These are phyloP conservation scores for Thelonectria olida DNA, from an alignment of 2,329 filamentous ascomycete genomes.

Conservation along the genomic window DNA sequence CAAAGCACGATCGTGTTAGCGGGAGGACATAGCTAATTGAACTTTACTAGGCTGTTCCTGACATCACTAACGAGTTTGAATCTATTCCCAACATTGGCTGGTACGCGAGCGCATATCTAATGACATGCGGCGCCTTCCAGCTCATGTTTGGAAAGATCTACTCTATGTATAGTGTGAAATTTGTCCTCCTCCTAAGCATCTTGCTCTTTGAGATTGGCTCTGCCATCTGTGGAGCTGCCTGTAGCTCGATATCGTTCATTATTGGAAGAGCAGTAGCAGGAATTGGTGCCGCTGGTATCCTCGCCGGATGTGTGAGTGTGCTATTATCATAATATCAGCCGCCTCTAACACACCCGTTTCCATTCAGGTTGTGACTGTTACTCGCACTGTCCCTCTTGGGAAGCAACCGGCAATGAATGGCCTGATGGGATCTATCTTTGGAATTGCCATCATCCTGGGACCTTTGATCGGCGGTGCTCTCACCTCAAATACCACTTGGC, in stretches of 20 bases:
- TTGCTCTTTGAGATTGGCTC: too few species aligned
- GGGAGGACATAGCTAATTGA: neutral
- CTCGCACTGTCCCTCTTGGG: neutral
- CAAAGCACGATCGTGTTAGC: too few species aligned
- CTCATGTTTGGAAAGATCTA: constrained; percentile 44
- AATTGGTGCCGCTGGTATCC: too few species aligned
- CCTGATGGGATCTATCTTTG: neutral
- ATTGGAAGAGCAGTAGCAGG: too few species aligned
- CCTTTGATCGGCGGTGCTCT: neutral
- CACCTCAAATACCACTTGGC: neutral
- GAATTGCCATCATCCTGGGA: neutral
- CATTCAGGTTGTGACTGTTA: neutral
- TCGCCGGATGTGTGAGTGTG: neutral
- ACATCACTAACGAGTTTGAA: constrained; percentile 42
- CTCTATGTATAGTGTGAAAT: constrained; percentile 20
- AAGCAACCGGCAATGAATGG: neutral
- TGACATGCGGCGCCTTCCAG: constrained; percentile 43
- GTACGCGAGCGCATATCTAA: constrained; percentile 43
- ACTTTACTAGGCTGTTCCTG: constrained; percentile 31
- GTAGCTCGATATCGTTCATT: too few species aligned
- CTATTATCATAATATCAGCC: neutral
- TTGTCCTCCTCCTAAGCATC: too few species aligned
- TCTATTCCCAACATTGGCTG: constrained; percentile 42
- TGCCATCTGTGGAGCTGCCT: too few species aligned
- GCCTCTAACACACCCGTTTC: neutral